Evolutionary conservation across 2,329 filamentous ascomycete species (phyloP), one percentile per base, ranked within the genome.

Genomic region (Xylariaceae sp.): DNA sequence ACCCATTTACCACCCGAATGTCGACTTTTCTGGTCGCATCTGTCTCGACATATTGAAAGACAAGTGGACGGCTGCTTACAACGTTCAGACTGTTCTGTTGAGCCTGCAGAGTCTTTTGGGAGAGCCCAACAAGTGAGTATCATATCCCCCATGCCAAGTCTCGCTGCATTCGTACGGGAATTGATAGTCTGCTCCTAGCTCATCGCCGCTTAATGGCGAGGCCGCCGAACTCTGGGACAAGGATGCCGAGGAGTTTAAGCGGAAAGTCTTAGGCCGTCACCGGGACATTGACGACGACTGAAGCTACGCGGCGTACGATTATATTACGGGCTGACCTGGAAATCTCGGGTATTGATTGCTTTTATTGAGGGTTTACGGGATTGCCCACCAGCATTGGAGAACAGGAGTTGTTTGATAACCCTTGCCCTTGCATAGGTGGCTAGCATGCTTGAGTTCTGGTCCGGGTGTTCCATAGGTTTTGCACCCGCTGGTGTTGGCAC

Each of bases 21-120:
- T 99, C 64, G 94, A 99, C 75, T 96, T 99, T 76, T 92, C 88
- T 3, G 94, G 94, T 39, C 84, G 94, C 53, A 99, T 99, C 73
- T 99, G 94, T 72, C 80, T 99, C 57, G 95, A 99, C 68, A 99
- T 99, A 63, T 80, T 99, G 61, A 97, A 96, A 80, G 94, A 97
- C 73, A 96, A 96, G 77, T 99, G 94, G 94, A 96, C 91, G 55
- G 91, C 94, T 16, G 92, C 95, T 41, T 95, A 96, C 80, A 97
- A 97, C 68, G 91, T 95, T 58, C 89, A 95, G 72, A 95, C 88
- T 44, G 89, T 99, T 44, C 77, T 99, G 51, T 73, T 99, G 66
- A 97, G 92, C 65, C 74, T 99, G 72, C 94, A 99, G 75, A 96
- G 92, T 72, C 76, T 99, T 67, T 80, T 99, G 30, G 94, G 92